Evolutionary conservation across 2,329 filamentous ascomycete genomes (phyloP), one percentile per base, ranked within the genome.

Genomic region (Aspergillus sp.): DNA sequence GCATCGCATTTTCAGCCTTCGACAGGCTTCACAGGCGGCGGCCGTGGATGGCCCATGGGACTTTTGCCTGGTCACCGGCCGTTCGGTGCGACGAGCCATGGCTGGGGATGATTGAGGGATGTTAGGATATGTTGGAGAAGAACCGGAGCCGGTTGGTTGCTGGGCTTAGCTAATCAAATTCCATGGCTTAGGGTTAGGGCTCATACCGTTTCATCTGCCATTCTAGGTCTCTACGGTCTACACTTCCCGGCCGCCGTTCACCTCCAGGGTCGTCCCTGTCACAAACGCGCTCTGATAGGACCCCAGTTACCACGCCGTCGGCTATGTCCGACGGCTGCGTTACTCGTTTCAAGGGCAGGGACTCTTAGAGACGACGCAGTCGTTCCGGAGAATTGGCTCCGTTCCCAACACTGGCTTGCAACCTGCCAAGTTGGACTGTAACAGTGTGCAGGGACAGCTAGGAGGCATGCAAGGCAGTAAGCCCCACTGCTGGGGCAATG

Each of bases 1-100:
- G 24, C 52, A 55, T 41, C 42, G 41, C 51, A 55, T 55, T 46
- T 49, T 48, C 6, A 48, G 27, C 24, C 30, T 45, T 7, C 48
- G 41, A 33, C 48, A 53, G 26, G 44, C 43, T 30, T 52, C 48
- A 20, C 49, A 52, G 4, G 48, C 49, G 2, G 40, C 25, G 2
- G 41, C 31, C 13, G 32, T 32, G n/a, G 10, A 25, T 14, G 15
- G 15, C 17, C 29, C n/a, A n/a, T n/a, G n/a, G n/a, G n/a, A n/a
- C n/a, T n/a, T n/a, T n/a, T n/a, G n/a, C n/a, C n/a, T n/a, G n/a
- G n/a, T n/a, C n/a, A n/a, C n/a, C n/a, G n/a, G n/a, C n/a, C n/a
- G n/a, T n/a, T n/a, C n/a, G n/a, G n/a, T n/a, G n/a, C n/a, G n/a
- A n/a, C n/a, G n/a, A n/a, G n/a, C n/a, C n/a, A n/a, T n/a, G n/a